Base-by-base conservation (phyloP, 2,329 filamentous ascomycete genomes). In the Alternaria rosae region DNA sequence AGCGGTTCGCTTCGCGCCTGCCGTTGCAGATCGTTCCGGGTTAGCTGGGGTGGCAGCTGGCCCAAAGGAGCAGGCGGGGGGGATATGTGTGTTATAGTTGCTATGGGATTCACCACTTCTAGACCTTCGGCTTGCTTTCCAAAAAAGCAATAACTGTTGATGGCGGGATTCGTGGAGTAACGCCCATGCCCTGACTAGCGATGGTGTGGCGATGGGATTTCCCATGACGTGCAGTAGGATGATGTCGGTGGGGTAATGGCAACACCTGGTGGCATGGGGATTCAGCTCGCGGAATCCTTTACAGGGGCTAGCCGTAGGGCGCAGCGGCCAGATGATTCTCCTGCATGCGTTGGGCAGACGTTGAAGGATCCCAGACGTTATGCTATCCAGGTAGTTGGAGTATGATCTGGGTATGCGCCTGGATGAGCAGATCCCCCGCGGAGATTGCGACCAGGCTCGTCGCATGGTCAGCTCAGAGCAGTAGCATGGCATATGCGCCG, bases 311-410 rank as follows among this genome's bases (percentile, higher is more conserved):
- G 21, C 26, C 32, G 38, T 43, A 56, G 52, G 50, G 45, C 54
- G 52, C 58, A 43, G 53, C 57, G 64, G 57, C 61, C 59, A 54
- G 61, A 50, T 30, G 54, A 61, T 44, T 59, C 48, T 66, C 42
- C 41, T 63, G 61, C 61, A 61, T 52, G 48, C 48, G 48, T 52
- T 52, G 48, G 26, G 48, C 48, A 20, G 26, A 26, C 26, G 45
- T 48, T 28, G 42, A 44, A 44, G 42, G 12, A 44, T 44, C 20
- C 42, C 42, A 21, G 42, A 44, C 20, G 23, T 23, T 21, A 23
- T 41, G 57, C 64, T 57, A 61, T 64, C 64, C 64, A 52, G 64
- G 61, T 64, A 48, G 47, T 57, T 66, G 62, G 62, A 58, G 62
- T 45, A 43, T 12, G 41, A 10, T 21, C 41, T 43, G 41, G 41